Evolutionary conservation across 2,329 filamentous ascomycete species (phyloP), one percentile per base, ranked within the genome.

Genomic region (Pseudomassariella vexata): DNA sequence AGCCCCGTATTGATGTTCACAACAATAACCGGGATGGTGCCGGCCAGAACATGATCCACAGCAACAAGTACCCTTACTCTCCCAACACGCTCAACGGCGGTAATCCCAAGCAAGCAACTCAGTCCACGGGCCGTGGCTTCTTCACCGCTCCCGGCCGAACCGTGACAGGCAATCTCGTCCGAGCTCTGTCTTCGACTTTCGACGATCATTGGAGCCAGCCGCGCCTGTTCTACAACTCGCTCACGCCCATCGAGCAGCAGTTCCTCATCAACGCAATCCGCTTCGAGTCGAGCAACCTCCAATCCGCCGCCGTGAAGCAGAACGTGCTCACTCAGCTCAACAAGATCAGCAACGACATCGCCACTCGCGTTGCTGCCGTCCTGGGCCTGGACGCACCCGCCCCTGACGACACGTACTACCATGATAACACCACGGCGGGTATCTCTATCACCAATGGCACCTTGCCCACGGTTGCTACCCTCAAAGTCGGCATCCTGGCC

Each of bases 121-220:
- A 81, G 52, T 73, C 68, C 1, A 48, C 57, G 2, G 80, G 80
- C 26, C 68, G 70, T 1, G 82, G 82, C 2, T 86, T 85, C 65
- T 85, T 86, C 60, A 83, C 75, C 3, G 62, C 79, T 0, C 80
- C 82, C 0, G 58, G 56, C 15, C 76, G 81, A 10, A 60, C 57
- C 14, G 56, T 56, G 9, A 60, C 53, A 2, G 79, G 79, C 17
- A 56, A 56, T 8, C 66, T 85, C 4, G 55, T 71, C 3, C 75
- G 82, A 28, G 62, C 62, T 10, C 62, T 73, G 12, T 76, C 78
- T n/a, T 59, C 67, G 0, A 80, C 76, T 2, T 85, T 86, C 51
- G 55, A 68, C n/a, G 80, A 86, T 48, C 76, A 78, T 51, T 86
- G 80, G 79, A 76, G 73, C 3, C 82, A 87, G 51, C 73, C 80